Evolutionary conservation across 2,329 filamentous ascomycete genomes (phyloP), one percentile per base, ranked within the genome.

Genomic region (Ascochyta rabiei): DNA sequence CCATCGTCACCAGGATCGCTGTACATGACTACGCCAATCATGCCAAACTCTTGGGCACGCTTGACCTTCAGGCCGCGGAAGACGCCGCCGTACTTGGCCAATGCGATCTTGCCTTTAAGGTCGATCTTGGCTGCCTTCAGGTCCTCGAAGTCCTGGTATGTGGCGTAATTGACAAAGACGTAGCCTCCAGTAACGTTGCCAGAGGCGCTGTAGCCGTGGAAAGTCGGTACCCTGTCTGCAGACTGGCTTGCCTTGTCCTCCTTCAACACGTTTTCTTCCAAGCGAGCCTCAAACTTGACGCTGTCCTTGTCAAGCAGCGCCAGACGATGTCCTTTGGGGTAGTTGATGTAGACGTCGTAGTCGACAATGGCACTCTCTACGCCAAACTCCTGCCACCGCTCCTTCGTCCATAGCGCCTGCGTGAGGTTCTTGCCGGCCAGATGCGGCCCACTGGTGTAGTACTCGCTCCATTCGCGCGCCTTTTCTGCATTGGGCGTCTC

Each of bases 61-160:
- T 96, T 96, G 52, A 97, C 86, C 75, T 97, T 98, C 59, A 98
- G 81, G 0, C 93, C 93, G 48, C 93, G 85, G 80, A 97, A 96
- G 57, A 93, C 87, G 40, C 84, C 82, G 15, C 93, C 93, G 71
- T 98, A 97, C 69, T 89, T 92, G 38, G 85, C 88, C 57, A 98
- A 79, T 1, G 90, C 92, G 63, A 98, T 93, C 76, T 96, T 96
- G 42, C 92, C 93, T 62, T 87, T 74, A 35, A 98, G 78, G 53
- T 84, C 86, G 53, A 97, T 77, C 61, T 91, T 91, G 33, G 90
- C 88, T 34, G 85, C 82, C 38, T 89, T 69, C 13, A 98, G 81
- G 60, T 96, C 91, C 64, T 95, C 89, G 62, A 88, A 98, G 71
- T 98, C 93, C 60, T 83, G 78, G 70, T 88, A 96, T 0, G 90